These are phyloP conservation scores for Chrysoporthe cubensis DNA, from an alignment of 2,329 filamentous ascomycete genomes.

Conservation along the genomic window DNA sequence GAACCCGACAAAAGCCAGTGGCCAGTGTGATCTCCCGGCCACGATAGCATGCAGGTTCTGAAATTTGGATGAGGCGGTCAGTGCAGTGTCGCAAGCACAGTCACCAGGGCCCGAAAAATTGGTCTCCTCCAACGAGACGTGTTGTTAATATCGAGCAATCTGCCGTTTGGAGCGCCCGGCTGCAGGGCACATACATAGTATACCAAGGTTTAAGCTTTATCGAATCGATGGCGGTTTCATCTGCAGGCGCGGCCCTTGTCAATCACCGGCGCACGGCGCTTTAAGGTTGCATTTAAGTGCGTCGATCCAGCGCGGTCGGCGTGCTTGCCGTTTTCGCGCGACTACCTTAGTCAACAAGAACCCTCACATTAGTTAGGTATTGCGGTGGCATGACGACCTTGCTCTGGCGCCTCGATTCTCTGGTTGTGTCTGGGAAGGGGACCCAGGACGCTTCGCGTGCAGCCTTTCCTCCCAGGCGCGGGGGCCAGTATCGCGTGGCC, in stretches of 20 bases:
- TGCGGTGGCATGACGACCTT: neutral
- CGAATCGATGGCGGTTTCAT: constrained; percentile 16
- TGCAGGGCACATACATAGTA: neutral
- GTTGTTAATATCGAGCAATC: neutral
- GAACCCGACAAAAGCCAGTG: neutral
- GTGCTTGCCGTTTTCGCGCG: constrained; percentile 3
- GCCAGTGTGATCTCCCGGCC: too few species aligned
- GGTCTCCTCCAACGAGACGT: neutral
- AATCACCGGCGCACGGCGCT: constrained; percentile 24
- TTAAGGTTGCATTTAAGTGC: constrained; percentile 15
- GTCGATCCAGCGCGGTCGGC: constrained; percentile 10
- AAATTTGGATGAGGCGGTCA: neutral
- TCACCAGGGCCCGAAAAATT: neutral
- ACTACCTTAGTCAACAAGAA: neutral
- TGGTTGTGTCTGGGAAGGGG: too few species aligned
- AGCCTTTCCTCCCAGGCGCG: neutral
- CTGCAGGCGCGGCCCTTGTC: constrained; percentile 19
- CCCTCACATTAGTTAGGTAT: neutral
- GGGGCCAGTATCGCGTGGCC: neutral
- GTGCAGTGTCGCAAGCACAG: neutral
- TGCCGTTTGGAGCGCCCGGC: constrained; percentile 2
- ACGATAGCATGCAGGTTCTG: neutral
- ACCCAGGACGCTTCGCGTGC: neutral
- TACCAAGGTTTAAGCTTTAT: constrained; percentile 20
- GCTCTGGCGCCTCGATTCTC: neutral